Percentiles rank a stretch among this genome's conserved stretches.
Conservation (phyloP, 2,329 filamentous ascomycete genomes). For the Fusarium circinatum region DNA sequence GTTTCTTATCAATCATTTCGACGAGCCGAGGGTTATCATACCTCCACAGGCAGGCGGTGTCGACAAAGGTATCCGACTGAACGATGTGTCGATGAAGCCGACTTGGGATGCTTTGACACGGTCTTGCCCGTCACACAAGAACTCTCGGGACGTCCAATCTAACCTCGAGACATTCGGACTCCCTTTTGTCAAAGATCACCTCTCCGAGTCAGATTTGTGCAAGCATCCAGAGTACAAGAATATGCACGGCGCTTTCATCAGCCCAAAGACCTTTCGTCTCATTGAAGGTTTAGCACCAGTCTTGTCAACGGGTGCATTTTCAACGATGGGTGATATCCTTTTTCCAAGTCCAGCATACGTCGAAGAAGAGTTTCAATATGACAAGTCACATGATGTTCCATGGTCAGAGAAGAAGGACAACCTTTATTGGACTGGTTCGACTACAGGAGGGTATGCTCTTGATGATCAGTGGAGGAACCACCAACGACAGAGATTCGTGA, state of each 20-base stretch:
- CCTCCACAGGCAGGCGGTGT: conserved; percentile 10
- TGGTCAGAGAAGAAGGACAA: conserved; percentile 62
- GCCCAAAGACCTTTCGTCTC: conserved; percentile 55
- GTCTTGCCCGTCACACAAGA: conserved; percentile 34
- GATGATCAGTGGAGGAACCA: conserved; percentile 52
- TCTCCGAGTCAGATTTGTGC: conserved; percentile 53
- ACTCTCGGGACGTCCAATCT: not conserved
- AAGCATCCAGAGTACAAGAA: conserved; percentile 54
- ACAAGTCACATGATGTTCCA: conserved; percentile 50
- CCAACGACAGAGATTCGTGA: conserved; percentile 61
- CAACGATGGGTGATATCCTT: conserved; percentile 63
- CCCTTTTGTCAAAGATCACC: conserved; percentile 50
- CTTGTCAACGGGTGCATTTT: conserved; percentile 56
- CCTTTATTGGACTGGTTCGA: conserved; percentile 68
- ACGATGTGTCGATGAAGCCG: conserved; percentile 42
- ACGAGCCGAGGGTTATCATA: conserved; percentile 58
- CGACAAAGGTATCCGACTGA: conserved; percentile 26
- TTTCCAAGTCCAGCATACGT: conserved; percentile 63
- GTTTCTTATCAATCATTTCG: conserved; percentile 59
- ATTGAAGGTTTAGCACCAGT: conserved; percentile 57
- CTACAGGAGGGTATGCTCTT: conserved; percentile 58
- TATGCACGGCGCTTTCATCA: conserved; percentile 58
- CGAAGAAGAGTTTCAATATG: conserved; percentile 55
- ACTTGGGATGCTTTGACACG: conserved; percentile 49
- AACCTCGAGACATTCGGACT: conserved; percentile 42